Evolutionary conservation across 192 early-diverging fungal genomes (phyloP).

Genomic region (Podila epigama): DNA sequence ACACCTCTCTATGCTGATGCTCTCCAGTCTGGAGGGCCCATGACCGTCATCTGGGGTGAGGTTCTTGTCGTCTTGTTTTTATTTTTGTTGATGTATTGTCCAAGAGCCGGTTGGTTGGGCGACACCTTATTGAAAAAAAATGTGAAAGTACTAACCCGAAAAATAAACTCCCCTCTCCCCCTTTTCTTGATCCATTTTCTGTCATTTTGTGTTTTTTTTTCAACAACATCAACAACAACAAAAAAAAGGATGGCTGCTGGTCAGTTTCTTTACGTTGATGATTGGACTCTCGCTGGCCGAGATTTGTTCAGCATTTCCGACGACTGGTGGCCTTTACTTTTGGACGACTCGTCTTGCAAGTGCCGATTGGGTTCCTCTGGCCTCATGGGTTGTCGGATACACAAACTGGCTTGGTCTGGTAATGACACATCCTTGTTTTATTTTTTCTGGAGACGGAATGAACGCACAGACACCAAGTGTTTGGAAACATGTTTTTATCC

Average conservation of each 20-base stretch:
- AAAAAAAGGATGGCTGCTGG: conserved; percentile 55
- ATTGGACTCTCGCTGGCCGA: conserved; percentile 59
- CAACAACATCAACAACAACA: neutral
- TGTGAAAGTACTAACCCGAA: neutral
- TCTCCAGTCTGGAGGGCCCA: conserved; percentile 55
- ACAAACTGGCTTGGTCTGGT: conserved; percentile 60
- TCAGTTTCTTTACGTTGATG: conserved; percentile 53
- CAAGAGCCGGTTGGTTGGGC: neutral
- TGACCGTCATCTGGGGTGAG: conserved; percentile 56
- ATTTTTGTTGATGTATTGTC: neutral
- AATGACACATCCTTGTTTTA: conserved; percentile 12
- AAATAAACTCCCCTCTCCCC: neutral
- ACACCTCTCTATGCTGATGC: conserved; percentile 61
- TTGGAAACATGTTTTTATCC: no score
- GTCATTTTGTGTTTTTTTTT: neutral
- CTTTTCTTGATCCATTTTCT: neutral
- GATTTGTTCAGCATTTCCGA: conserved; percentile 61
- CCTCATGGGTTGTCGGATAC: conserved; percentile 62
- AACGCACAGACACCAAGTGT: neutral
- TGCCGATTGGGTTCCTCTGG: conserved; percentile 57
- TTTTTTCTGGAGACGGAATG: neutral
- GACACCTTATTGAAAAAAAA: conserved; percentile 1
- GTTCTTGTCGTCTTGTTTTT: neutral
- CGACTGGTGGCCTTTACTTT: conserved; percentile 61
- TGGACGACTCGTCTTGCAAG: conserved; percentile 57